phyloP scores from a whole-genome alignment of 1,139 yeast genomes.

The Taiozyma sp. region DNA sequence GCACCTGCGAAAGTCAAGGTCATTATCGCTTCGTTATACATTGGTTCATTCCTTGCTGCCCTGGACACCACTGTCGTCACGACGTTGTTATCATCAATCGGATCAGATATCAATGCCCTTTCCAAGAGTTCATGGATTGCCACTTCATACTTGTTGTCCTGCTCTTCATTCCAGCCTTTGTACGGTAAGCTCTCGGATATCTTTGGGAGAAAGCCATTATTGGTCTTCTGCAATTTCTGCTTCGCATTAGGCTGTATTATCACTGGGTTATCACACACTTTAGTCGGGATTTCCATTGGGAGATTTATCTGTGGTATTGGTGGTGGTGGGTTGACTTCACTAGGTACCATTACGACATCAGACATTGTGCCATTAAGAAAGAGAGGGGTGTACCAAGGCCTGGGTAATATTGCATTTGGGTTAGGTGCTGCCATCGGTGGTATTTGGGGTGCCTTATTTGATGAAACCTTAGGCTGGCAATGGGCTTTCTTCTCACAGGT shows the following conservation, averaged over 20 bases:
- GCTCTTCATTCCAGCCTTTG: conserved; percentile 67
- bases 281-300: conserved; percentile 60
- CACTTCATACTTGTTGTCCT: conserved; percentile 53
- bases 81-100: conserved; percentile 52
- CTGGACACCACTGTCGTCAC: conserved; percentile 61
- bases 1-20: conserved; percentile 9
- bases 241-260: conserved; percentile 52
- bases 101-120: conserved; percentile 52
- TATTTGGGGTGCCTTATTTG: conserved; percentile 50
- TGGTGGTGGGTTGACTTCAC: conserved; percentile 56
- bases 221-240: conserved; percentile 41
- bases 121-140: conserved; percentile 56
- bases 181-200: conserved; percentile 85
- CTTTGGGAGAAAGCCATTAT: conserved; percentile 62
- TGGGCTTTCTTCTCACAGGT: conserved; percentile 53
- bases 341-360: conserved; percentile 49
- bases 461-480: conserved; percentile 75
- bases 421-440: conserved; percentile 72
- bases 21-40: conserved; percentile 35
- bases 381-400: conserved; percentile 57
- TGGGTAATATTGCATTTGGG: conserved; percentile 61
- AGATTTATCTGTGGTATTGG: conserved; percentile 60
- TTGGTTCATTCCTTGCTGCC: conserved; percentile 53
- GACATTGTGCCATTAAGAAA: conserved; percentile 54
- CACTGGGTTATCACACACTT: conserved; percentile 45